A percentile compares a stretch with the other conserved stretches of the same genome.
phyloP scores from a whole-genome alignment of 75 land plant genomes.

The Selaginella moellendorffii region DNA sequence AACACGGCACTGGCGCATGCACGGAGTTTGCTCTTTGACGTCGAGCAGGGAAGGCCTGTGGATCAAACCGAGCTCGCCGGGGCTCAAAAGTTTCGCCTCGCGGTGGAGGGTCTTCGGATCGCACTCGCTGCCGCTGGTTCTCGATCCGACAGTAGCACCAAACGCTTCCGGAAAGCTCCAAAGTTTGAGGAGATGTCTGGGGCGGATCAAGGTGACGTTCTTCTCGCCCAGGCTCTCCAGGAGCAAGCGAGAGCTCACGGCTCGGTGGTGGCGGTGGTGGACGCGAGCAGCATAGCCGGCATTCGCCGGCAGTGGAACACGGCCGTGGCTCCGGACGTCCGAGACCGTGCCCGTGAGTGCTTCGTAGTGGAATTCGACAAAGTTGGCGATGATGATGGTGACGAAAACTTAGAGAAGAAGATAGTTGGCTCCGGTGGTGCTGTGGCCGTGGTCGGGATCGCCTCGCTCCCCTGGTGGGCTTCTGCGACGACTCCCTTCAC shows the following conservation, averaged over 20 bases:
- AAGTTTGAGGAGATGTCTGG: conserved; percentile 47
- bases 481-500: conserved; percentile 29
- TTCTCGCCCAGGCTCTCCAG: conserved; percentile 55
- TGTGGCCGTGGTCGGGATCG: conserved; percentile 57
- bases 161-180: neutral
- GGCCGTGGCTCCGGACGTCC: conserved; percentile 40
- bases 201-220: conserved; percentile 59
- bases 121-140: conserved; percentile 35
- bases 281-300: conserved; percentile 53
- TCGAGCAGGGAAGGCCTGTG: conserved; percentile 43
- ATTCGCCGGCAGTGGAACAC: conserved; percentile 65
- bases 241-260: conserved; percentile 36
- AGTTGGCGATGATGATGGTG: conserved; percentile 9
- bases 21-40: conserved; percentile 41
- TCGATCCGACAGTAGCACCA: conserved; percentile 14
- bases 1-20: conserved; percentile 40
- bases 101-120: conserved; percentile 63
- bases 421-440: conserved; percentile 30
- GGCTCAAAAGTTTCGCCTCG: conserved; percentile 45
- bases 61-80: conserved; percentile 36
- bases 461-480: conserved; percentile 56
- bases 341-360: conserved; percentile 34
- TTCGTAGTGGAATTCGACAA: conserved; percentile 24
- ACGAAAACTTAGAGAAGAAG: too few species aligned
- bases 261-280: conserved; percentile 66